phyloP scores from a whole-genome alignment of 768 basidiomycete species.

The Boletus pseudopeckii region DNA sequence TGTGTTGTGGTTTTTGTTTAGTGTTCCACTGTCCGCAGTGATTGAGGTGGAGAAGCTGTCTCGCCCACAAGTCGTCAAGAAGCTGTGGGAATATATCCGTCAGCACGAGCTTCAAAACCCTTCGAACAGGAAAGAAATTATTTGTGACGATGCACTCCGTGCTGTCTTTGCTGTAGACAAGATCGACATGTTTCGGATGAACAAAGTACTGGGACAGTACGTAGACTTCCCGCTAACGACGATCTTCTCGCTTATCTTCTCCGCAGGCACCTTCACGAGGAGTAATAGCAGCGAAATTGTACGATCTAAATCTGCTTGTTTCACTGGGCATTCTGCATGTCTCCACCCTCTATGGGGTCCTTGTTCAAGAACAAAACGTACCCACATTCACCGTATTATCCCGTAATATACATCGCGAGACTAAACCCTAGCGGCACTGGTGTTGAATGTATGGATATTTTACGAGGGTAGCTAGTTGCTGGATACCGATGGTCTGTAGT shows the following conservation, averaged over 20 bases:
- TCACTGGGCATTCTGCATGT: not conserved
- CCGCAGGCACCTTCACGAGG: slow-evolving; percentile 33
- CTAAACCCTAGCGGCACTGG: not conserved
- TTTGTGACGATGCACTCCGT: slow-evolving; percentile 71
- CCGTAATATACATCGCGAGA: slow-evolving; percentile 6
- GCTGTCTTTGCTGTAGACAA: slow-evolving; percentile 78
- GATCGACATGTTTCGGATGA: slow-evolving; percentile 95
- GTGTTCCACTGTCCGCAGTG: slow-evolving; percentile 70
- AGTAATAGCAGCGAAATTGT: slow-evolving; percentile 6
- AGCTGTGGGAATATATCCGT: slow-evolving; percentile 88
- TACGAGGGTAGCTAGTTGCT: not conserved
- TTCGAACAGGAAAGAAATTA: slow-evolving; percentile 74
- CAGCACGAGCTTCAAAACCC: slow-evolving; percentile 81
- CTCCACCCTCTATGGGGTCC: not conserved
- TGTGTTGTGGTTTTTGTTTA: slow-evolving; percentile 26
- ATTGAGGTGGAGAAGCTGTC: slow-evolving; percentile 68
- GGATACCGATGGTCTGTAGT: not conserved
- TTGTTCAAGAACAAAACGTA: slow-evolving; percentile 10
- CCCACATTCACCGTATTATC: slow-evolving; percentile 7
- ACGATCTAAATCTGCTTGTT: not conserved
- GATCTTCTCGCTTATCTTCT: not conserved
- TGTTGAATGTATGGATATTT: not conserved
- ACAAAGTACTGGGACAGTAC: slow-evolving; percentile 80
- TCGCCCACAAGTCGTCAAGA: slow-evolving; percentile 88
- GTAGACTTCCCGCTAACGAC: slow-evolving; percentile 16